These are phyloP conservation scores for Salix caprea DNA, from an alignment of 345 rosid genomes.

Conservation along the genomic window DNA sequence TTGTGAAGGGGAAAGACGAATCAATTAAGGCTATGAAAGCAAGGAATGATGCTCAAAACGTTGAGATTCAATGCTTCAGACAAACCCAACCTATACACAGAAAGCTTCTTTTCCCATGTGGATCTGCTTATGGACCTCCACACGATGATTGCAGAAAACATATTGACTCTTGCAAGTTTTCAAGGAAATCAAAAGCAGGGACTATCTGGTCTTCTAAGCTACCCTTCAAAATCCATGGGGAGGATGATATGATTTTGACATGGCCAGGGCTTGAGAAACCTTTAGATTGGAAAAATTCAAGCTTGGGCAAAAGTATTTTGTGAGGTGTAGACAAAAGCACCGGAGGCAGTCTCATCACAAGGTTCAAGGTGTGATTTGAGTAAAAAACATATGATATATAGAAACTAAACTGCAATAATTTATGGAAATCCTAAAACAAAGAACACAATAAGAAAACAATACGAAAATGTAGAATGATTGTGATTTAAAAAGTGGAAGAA, in stretches of 20 bases:
- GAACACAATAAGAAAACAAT: not conserved
- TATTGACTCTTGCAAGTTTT: slow-evolving; percentile 23
- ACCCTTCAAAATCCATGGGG: not conserved
- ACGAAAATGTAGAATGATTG: no score
- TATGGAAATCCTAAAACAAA: not conserved
- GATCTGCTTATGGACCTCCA: not conserved
- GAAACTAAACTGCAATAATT: no score
- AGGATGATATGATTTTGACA: not conserved
- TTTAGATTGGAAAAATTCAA: slow-evolving; percentile 18
- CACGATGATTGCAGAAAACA: slow-evolving; percentile 33
- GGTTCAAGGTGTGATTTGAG: not conserved
- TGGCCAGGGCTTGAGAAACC: slow-evolving; percentile 13
- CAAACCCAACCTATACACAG: slow-evolving; percentile 27
- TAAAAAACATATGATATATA: not conserved
- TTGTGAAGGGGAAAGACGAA: no score
- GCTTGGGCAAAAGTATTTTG: not conserved
- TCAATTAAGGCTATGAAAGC: no score
- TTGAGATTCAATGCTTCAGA: not conserved
- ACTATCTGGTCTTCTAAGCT: slow-evolving; percentile 6
- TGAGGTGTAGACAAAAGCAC: not conserved
- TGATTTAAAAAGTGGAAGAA: no score
- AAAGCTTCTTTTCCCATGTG: slow-evolving; percentile 19
- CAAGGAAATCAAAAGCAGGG: slow-evolving; percentile 12
- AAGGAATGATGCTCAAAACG: no score
- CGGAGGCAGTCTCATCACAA: not conserved